These are phyloP conservation scores for Neurospora sp. DNA, from an alignment of 495 filamentous ascomycete species.

Conservation along the genomic window DNA sequence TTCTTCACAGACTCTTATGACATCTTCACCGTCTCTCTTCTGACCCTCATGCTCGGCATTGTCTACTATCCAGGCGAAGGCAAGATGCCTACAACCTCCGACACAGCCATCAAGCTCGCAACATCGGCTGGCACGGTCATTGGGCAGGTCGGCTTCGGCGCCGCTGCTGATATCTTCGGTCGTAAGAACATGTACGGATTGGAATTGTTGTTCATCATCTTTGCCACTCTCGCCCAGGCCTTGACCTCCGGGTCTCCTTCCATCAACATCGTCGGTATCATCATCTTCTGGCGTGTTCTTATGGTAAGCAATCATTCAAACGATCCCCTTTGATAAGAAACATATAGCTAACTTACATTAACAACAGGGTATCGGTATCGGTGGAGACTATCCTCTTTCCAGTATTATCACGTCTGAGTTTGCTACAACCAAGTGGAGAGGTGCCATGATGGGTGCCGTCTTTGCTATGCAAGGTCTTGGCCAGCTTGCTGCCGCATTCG, in stretches of 20 bases:
- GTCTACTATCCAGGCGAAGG: slow-evolving; percentile 52
- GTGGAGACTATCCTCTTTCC: slow-evolving; percentile 78
- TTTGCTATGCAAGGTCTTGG: slow-evolving; percentile 81
- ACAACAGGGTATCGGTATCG: slow-evolving; percentile 57
- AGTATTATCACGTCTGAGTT: slow-evolving; percentile 80
- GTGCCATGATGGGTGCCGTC: slow-evolving; percentile 75
- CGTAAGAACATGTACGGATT: slow-evolving; percentile 82
- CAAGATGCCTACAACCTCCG: slow-evolving; percentile 49
- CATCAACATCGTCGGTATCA: slow-evolving; percentile 61
- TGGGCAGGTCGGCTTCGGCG: slow-evolving; percentile 75
- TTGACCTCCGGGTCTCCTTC: slow-evolving; percentile 57
- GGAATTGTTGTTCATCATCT: slow-evolving; percentile 81
- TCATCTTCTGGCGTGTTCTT: slow-evolving; percentile 84
- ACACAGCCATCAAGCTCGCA: slow-evolving; percentile 80
- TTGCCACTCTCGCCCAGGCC: slow-evolving; percentile 69
- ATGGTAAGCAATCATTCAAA: slow-evolving; percentile 41
- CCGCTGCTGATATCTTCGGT: slow-evolving; percentile 67
- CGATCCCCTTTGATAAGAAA: neutral
- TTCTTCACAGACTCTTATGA: slow-evolving; percentile 76
- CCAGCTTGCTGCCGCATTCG: slow-evolving; percentile 59
- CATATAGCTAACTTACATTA: neutral
- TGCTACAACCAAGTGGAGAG: slow-evolving; percentile 65
- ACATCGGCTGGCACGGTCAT: slow-evolving; percentile 82
- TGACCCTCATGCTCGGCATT: slow-evolving; percentile 61
- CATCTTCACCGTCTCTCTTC: slow-evolving; percentile 62